Base-by-base conservation (phyloP, 2,329 filamentous ascomycete genomes). In the Aspergillus versicolor region DNA sequence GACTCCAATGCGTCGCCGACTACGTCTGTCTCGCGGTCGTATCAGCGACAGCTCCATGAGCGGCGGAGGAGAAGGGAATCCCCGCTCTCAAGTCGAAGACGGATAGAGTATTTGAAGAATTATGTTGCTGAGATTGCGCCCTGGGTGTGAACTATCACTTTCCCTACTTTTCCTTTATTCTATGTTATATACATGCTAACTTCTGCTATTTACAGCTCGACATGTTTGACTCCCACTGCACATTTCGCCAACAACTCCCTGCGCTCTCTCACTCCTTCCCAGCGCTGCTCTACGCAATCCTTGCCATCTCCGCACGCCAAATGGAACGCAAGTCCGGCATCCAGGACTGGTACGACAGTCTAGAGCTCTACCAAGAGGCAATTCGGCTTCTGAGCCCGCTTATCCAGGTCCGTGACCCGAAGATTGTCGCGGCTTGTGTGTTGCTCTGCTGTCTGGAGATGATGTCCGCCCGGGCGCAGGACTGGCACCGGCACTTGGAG, bases 401-500 rank as follows among this genome's bases (percentile, higher is more conserved):
- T 11, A 70, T 84, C 0, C 75, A 80, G 11, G 75, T 77, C 3
- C 77, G 77, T 2, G 77, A 76, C 49, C 79, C 79, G 0, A 75
- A 79, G 7, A 79, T 83, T 7, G 78, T 84, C 13, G 80, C 81
- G 0, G 78, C 81, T 0, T 83, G 79, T 52, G 81, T 83, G 2
- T 73, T 84, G 4, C 73, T 84, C 0, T 83, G 81, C 54, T 82
- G 82, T 8, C 63, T 84, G 3, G 82, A 84, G 57, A 83, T 83
- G 81, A 73, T 81, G 63, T 79, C 75, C 40, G 79, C 77, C 64
- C 73, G 67, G 6, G 70, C 65, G 5, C 76, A 82, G 56, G 81
- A 82, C 53, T 85, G 82, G 83, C 71, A 78, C 8, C 76, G 80
- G 1, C 83, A 85, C 66, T 67, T 85, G 3, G 82, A 85, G 52